Percentiles rank a stretch among this genome's conserved stretches.
phyloP scores from a whole-genome alignment of 139 green algal species.

The Mesostigma viride region DNA sequence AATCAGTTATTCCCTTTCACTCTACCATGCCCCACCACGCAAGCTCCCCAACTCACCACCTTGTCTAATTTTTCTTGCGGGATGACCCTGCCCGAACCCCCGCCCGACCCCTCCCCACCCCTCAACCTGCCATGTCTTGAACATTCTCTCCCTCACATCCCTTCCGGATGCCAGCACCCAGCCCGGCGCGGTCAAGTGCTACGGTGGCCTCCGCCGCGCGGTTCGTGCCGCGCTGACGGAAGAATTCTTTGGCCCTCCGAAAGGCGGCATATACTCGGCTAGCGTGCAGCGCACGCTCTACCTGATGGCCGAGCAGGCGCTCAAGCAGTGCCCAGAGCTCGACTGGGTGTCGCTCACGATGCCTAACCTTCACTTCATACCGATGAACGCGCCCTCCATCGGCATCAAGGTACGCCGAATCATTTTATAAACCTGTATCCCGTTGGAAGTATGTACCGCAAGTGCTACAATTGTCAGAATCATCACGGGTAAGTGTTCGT shows the following conservation, averaged over 20 bases:
- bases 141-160: too few relatives aligned
- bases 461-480: not conserved
- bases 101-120: too few relatives aligned
- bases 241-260: conserved; percentile 70
- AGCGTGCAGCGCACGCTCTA: conserved; percentile 85
- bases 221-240: conserved; percentile 22
- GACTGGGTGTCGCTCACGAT: conserved; percentile 80
- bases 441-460: too few relatives aligned
- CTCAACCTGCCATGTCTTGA: too few relatives aligned
- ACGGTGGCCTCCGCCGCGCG: not conserved
- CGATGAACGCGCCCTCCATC: conserved; percentile 40
- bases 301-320: conserved; percentile 56
- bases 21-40: too few relatives aligned
- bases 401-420: conserved; percentile 19
- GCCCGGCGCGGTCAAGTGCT: too few relatives aligned
- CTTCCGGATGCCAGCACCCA: too few relatives aligned
- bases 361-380: conserved; percentile 95
- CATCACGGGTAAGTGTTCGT: not conserved
- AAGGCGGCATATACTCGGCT: conserved; percentile 71
- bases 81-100: too few relatives aligned
- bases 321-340: conserved; percentile 41
- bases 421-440: too few relatives aligned
- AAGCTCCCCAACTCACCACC: too few relatives aligned
- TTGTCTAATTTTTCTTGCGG: too few relatives aligned
- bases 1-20: too few relatives aligned